Evolutionary conservation across 768 basidiomycete genomes (phyloP).

Genomic region (Suillus subaureus): DNA sequence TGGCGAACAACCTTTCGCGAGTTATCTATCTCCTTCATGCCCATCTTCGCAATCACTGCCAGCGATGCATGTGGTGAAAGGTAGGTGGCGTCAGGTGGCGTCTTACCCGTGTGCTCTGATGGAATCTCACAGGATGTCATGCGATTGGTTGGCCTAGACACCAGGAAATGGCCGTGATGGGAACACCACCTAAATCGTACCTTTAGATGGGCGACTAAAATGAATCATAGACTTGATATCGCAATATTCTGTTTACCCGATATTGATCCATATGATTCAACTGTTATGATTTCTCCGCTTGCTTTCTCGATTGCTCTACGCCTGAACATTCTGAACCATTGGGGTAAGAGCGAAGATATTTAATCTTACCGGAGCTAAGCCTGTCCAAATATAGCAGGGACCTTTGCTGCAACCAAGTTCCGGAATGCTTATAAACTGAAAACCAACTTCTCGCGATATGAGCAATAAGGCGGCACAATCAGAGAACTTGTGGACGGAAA

Average conservation of each 20-base stretch:
- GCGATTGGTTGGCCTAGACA: constrained; percentile 1
- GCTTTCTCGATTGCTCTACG: neutral
- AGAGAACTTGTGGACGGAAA: constrained; percentile 54
- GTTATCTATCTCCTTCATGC: neutral
- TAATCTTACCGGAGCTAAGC: neutral
- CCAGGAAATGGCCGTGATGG: constrained; percentile 1
- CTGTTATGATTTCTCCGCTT: neutral
- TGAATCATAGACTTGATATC: neutral
- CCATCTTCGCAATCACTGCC: neutral
- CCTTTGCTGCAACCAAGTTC: neutral
- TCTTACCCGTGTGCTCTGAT: neutral
- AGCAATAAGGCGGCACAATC: constrained; percentile 1
- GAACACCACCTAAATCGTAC: neutral
- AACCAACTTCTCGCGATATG: constrained; percentile 12
- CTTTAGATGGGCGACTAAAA: neutral
- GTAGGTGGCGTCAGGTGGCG: constrained; percentile 1
- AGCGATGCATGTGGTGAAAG: neutral
- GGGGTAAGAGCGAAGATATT: neutral
- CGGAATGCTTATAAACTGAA: neutral
- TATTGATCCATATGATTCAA: neutral
- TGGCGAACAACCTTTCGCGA: neutral
- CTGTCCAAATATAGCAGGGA: neutral
- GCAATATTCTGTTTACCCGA: neutral
- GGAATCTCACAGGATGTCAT: neutral
- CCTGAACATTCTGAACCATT: neutral